Evolutionary conservation across 331 rosid species (phyloP).

Genomic region (Dryas integrifolia): DNA sequence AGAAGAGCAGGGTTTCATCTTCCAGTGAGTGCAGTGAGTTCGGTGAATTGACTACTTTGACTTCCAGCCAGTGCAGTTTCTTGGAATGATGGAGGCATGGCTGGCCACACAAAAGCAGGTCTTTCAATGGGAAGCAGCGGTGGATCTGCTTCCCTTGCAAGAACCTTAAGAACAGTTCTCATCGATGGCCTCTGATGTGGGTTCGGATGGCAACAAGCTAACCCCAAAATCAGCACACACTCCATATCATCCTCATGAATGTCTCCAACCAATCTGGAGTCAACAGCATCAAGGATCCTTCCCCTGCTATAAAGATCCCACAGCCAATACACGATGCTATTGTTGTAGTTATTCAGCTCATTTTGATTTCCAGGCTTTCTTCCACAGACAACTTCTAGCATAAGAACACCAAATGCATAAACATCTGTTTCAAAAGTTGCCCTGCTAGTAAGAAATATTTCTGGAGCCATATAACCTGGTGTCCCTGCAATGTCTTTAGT

Average conservation of each 20-base stretch:
- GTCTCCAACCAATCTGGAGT: constrained; percentile 33
- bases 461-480: constrained; percentile 86
- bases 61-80: constrained; percentile 15
- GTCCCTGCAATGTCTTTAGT: constrained; percentile 80
- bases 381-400: constrained; percentile 64
- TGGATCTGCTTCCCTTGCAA: constrained; percentile 51
- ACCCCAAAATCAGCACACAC: constrained; percentile 47
- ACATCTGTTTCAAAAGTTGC: constrained; percentile 72
- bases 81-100: constrained; percentile 48
- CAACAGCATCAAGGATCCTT: constrained; percentile 42
- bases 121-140: constrained; percentile 47
- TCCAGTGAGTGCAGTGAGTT: constrained; percentile 30
- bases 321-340: constrained; percentile 58
- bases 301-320: constrained; percentile 60
- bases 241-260: constrained; percentile 26
- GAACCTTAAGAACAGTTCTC: constrained; percentile 54
- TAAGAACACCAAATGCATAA: constrained; percentile 70
- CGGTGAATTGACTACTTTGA: constrained; percentile 36
- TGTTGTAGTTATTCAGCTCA: constrained; percentile 42
- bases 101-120: constrained; percentile 78
- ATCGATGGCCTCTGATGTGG: constrained; percentile 62
- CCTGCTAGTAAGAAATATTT: constrained; percentile 54
- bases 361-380: constrained; percentile 49
- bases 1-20: background rate
- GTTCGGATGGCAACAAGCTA: constrained; percentile 67